A percentile compares a stretch with the other conserved stretches of the same genome.
Conservation (phyloP, 179 eudicot species). For the Corrigiola litoralis region DNA sequence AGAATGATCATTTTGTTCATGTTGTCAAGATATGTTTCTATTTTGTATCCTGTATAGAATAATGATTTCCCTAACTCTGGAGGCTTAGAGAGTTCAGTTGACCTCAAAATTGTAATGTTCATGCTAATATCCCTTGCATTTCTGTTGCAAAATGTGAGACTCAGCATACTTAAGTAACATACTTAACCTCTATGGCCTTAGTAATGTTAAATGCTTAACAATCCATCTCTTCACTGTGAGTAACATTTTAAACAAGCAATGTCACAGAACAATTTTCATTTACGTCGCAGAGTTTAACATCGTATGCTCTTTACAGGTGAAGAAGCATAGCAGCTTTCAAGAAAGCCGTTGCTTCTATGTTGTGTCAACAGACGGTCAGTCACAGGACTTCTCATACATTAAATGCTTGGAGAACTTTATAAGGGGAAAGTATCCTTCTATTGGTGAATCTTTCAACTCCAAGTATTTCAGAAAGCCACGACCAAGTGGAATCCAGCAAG, state of each 20-base stretch:
- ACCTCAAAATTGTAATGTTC: no score
- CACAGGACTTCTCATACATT: slow-evolving; percentile 72
- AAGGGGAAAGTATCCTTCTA: slow-evolving; percentile 57
- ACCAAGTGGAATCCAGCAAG: neutral
- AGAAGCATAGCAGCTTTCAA: slow-evolving; percentile 56
- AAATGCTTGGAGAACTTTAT: slow-evolving; percentile 69
- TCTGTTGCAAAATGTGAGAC: no score
- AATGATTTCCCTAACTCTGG: no score
- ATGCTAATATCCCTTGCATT: no score
- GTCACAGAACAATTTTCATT: neutral
- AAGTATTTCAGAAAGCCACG: slow-evolving; percentile 57
- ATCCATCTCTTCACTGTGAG: neutral
- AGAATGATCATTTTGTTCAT: no score
- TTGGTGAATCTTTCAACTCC: slow-evolving; percentile 50
- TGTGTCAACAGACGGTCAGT: slow-evolving; percentile 60
- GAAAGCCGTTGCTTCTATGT: slow-evolving; percentile 74
- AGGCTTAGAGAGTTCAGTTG: no score
- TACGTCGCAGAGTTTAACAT: slow-evolving; percentile 7
- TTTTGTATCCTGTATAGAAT: no score
- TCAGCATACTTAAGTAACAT: no score
- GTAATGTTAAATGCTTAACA: no score
- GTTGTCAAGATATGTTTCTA: no score
- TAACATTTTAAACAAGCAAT: neutral
- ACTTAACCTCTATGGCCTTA: no score
- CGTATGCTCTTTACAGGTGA: slow-evolving; percentile 45